These are phyloP conservation scores for Microascus cirrosus DNA, from an alignment of 2,329 filamentous ascomycete species.

Conservation along the genomic window DNA sequence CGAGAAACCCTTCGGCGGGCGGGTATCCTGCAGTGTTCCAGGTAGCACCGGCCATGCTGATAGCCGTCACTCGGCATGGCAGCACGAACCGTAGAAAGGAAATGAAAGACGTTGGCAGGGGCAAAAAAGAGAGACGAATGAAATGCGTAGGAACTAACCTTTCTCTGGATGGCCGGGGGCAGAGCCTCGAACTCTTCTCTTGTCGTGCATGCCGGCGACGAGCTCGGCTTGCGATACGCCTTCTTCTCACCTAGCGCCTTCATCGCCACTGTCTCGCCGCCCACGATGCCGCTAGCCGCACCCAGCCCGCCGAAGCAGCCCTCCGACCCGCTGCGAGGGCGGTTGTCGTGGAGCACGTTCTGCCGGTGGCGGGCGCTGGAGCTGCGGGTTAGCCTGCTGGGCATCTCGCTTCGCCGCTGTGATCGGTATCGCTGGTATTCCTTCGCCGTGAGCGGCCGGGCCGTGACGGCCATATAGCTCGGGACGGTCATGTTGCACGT, in stretches of 20 bases:
- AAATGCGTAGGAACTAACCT: constrained; percentile 30
- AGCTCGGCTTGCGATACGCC: background rate
- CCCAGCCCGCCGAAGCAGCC: background rate
- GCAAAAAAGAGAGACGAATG: constrained; percentile 8
- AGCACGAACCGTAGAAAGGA: background rate
- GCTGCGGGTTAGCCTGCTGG: background rate
- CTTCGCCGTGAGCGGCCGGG: constrained; percentile 1
- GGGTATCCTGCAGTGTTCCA: background rate
- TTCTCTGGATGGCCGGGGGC: constrained; percentile 42
- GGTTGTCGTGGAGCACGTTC: background rate
- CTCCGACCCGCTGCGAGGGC: background rate
- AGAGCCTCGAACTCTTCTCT: constrained; percentile 36
- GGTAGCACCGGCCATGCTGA: background rate
- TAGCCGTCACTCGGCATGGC: background rate
- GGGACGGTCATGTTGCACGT: background rate
- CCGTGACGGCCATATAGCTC: background rate
- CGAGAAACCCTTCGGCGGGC: background rate
- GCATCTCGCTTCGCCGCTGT: background rate
- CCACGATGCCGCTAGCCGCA: background rate
- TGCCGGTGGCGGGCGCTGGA: background rate
- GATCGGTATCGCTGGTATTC: constrained; percentile 5
- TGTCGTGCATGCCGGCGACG: constrained; percentile 15
- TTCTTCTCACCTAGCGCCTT: background rate
- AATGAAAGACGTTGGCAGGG: background rate
- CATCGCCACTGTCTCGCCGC: background rate